phyloP scores from a whole-genome alignment of 208 protist genomes.

The Trichomonas gallinae region DNA sequence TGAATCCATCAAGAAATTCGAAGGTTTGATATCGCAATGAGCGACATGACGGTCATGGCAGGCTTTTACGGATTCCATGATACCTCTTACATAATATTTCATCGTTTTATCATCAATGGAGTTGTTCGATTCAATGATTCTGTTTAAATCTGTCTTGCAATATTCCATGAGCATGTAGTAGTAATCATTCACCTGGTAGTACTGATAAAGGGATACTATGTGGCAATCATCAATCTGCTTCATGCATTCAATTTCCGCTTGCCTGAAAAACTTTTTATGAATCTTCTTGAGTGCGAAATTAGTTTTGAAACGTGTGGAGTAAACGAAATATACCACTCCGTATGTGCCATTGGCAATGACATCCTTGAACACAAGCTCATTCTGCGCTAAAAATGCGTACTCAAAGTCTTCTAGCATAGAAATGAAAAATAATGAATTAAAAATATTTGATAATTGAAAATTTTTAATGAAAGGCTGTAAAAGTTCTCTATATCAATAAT shows the following conservation, averaged over 20 bases:
- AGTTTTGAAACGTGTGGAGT: background rate
- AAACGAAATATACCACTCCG: background rate
- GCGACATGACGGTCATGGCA: conserved; percentile 24
- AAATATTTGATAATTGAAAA: too few relatives aligned
- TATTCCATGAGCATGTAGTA: background rate
- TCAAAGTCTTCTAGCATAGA: too few relatives aligned
- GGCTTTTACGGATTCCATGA: too few relatives aligned
- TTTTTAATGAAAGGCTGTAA: too few relatives aligned
- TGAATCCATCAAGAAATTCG: conserved; percentile 62
- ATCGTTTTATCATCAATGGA: background rate
- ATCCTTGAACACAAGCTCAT: background rate
- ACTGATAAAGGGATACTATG: background rate
- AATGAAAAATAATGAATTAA: too few relatives aligned
- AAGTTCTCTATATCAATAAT: too few relatives aligned
- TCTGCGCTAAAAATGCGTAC: background rate
- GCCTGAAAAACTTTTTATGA: background rate
- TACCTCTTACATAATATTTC: too few relatives aligned
- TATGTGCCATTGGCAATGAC: background rate
- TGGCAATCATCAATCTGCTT: background rate
- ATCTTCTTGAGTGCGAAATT: background rate
- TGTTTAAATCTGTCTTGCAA: background rate
- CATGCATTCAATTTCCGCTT: background rate
- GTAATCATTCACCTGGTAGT: background rate
- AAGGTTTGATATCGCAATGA: conserved; percentile 67
- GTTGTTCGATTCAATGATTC: background rate